Evolutionary conservation across 495 filamentous ascomycete genomes (phyloP).

Genomic region (Aspergillus bertholletiae): DNA sequence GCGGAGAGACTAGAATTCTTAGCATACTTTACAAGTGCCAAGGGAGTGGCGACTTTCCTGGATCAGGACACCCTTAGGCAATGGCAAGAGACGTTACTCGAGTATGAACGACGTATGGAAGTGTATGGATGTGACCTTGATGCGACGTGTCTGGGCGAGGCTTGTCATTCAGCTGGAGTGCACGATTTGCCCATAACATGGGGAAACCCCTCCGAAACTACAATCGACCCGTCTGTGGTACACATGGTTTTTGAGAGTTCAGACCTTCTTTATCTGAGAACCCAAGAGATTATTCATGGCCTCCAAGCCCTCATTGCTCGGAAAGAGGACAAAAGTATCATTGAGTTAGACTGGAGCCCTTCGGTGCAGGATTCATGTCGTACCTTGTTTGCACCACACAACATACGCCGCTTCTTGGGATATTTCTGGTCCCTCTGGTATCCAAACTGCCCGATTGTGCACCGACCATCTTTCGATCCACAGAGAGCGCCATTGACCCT

Average conservation of each 20-base stretch:
- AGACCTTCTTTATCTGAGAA: slow-evolving; percentile 8
- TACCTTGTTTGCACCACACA: slow-evolving; percentile 12
- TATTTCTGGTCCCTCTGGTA: slow-evolving; percentile 28
- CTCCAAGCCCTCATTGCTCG: slow-evolving; percentile 9
- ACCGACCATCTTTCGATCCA: slow-evolving; percentile 16
- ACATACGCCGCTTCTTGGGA: slow-evolving; percentile 17
- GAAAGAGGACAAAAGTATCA: slow-evolving; percentile 12
- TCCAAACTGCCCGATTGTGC: slow-evolving; percentile 23
- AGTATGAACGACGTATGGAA: background rate
- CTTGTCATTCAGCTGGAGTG: background rate
- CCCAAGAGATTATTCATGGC: slow-evolving; percentile 10
- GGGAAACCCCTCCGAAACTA: background rate
- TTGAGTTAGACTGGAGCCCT: slow-evolving; percentile 15
- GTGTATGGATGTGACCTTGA: background rate
- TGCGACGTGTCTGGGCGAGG: background rate
- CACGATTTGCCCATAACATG: background rate
- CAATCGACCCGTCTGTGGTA: slow-evolving; percentile 8
- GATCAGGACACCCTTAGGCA: slow-evolving; percentile 16
- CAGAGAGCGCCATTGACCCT: slow-evolving; percentile 9
- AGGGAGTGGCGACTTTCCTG: slow-evolving; percentile 21
- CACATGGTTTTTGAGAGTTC: background rate
- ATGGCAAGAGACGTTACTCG: slow-evolving; percentile 12
- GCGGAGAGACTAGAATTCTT: slow-evolving; percentile 23
- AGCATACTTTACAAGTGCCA: slow-evolving; percentile 23
- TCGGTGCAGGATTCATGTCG: slow-evolving; percentile 1